Base-by-base conservation (phyloP, 495 filamentous ascomycete genomes). In the Xylaria telfairii region DNA sequence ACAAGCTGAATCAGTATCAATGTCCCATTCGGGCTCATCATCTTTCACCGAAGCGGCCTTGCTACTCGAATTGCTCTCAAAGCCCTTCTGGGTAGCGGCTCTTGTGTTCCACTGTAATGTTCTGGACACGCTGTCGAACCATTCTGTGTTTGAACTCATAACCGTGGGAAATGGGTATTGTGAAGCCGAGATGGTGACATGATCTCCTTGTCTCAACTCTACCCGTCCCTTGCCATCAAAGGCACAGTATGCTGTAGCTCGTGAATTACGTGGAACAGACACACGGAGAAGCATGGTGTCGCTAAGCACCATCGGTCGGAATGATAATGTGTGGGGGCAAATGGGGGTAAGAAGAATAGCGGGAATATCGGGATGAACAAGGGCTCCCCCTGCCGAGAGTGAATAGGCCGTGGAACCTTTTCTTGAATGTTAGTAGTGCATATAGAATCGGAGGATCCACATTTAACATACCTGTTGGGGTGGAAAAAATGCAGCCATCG, bases 291-390 rank as follows among this genome's bases (percentile, higher is more conserved):
- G 89, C 81, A 97, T 90, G 44, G 91, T 95, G 80, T 99, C 96
- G 42, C 92, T 95, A n/a, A 99, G 90, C n/a, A 99, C 92, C 93
- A 99, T 97, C 39, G 96, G 96, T 12, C 96, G 89, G 89, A 99
- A 98, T 44, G 93, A 96, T 24, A 99, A 86, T 0, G 95, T 98
- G 78, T 99, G 96, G 19, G 96, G 95, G 80, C 96, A 99, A 78
- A 99, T 99, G 0, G 96, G 96, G 3, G 96, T 98, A 59, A 99
- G 89, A 17, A 98, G 92, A 78, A 99, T 98, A 74, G 94, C 96
- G 9, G 96, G 96, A 68, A 99, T 97, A 72, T 97, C 96, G 9
- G 96, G 96, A 78, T 98, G 95, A 69, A 97, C 95, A 34, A 99
- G 90, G 30, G 95, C 95, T 70, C 96, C 96, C 49, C 96, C 96